phyloP scores from a whole-genome alignment of 768 basidiomycete species.

The Macrolepiota fuliginosa region DNA sequence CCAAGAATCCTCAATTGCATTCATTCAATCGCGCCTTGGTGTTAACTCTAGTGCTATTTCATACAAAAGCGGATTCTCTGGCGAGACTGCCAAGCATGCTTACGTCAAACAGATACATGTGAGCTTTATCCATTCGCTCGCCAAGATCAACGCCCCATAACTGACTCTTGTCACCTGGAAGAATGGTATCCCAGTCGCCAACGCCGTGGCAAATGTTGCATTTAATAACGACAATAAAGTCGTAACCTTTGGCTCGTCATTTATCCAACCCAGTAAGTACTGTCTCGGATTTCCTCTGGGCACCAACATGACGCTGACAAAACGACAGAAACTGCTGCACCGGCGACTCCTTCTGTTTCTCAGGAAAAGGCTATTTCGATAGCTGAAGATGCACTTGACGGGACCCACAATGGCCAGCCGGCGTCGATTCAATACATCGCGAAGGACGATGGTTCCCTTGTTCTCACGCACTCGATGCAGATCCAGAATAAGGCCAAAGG shows the following conservation, averaged over 20 bases:
- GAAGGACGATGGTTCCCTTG: constrained; percentile 34
- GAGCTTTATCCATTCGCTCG: not conserved
- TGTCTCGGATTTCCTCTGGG: not conserved
- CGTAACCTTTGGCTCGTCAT: constrained; percentile 42
- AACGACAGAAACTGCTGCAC: constrained; percentile 20
- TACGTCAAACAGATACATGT: constrained; percentile 15
- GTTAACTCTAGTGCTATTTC: constrained; percentile 20
- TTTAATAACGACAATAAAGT: constrained; percentile 26
- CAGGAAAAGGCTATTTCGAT: constrained; percentile 23
- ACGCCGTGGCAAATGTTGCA: constrained; percentile 37
- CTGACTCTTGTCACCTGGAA: constrained; percentile 1
- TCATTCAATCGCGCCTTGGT: constrained; percentile 22
- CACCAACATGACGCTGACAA: constrained; percentile 14
- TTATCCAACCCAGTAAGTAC: constrained; percentile 38
- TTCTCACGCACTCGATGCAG: constrained; percentile 37
- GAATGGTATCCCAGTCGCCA: constrained; percentile 29
- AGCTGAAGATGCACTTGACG: constrained; percentile 23
- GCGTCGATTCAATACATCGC: constrained; percentile 38
- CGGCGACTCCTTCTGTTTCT: constrained; percentile 33
- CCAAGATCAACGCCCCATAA: too few species aligned
- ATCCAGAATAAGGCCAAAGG: constrained; percentile 29
- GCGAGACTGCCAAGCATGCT: constrained; percentile 21
- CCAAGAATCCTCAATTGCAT: constrained; percentile 24
- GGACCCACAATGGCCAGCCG: constrained; percentile 35
- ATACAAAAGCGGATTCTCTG: constrained; percentile 26